These are phyloP conservation scores for Pseudocercospora cruenta DNA, from an alignment of 2,329 filamentous ascomycete genomes.

Conservation along the genomic window DNA sequence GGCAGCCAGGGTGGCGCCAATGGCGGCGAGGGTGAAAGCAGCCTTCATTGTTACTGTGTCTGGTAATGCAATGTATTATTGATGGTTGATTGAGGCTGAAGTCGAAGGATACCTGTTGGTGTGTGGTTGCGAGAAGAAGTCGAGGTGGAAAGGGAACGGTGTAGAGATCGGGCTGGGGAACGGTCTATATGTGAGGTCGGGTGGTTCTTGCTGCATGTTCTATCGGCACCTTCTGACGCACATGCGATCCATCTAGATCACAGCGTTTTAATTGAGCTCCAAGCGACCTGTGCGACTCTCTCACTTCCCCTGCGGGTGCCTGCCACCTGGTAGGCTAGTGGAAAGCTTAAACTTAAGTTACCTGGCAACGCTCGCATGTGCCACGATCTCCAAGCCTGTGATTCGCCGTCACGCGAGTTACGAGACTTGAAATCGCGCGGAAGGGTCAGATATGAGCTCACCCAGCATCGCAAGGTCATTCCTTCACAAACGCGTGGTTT, in stretches of 20 bases:
- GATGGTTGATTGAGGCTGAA: background rate
- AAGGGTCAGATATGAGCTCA: too few species aligned
- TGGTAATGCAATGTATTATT: conserved; percentile 3
- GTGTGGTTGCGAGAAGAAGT: background rate
- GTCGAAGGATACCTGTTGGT: background rate
- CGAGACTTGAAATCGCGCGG: too few species aligned
- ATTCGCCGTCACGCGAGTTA: background rate
- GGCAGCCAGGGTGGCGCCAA: conserved; percentile 38
- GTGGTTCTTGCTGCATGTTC: background rate
- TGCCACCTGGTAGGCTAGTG: background rate
- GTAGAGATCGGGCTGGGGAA: background rate
- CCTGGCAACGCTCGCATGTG: background rate
- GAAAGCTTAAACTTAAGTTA: background rate
- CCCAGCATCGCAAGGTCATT: too few species aligned
- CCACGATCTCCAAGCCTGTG: background rate
- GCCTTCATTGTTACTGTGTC: conserved; percentile 40
- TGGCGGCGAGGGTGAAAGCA: conserved; percentile 34
- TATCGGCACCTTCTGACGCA: background rate
- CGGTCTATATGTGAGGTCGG: background rate
- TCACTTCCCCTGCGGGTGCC: background rate
- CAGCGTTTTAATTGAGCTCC: background rate
- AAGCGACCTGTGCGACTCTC: background rate
- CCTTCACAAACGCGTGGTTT: background rate
- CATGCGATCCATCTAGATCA: background rate
- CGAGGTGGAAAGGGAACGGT: background rate